A percentile compares a stretch with the other conserved stretches of the same genome.
Evolutionary conservation across 306 rosid species (phyloP).

Genomic region (Ceratonia siliqua): DNA sequence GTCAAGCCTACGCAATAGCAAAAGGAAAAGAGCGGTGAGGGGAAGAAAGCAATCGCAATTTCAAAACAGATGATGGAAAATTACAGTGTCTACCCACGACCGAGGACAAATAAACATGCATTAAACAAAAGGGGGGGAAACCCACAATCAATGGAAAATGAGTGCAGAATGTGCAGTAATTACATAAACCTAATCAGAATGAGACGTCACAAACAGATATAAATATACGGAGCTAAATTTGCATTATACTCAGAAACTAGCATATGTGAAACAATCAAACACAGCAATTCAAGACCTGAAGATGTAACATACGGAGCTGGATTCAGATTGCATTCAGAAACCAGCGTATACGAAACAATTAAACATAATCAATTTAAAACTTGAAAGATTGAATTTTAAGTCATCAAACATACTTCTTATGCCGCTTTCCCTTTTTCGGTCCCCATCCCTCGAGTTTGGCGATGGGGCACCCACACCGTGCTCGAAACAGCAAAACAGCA

Average conservation of each 20-base stretch:
- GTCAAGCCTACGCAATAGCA: neutral
- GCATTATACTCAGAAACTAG: neutral
- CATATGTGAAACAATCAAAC: neutral
- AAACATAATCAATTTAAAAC: neutral
- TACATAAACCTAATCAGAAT: neutral
- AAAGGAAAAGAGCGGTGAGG: neutral
- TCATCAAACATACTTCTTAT: slow-evolving; percentile 50
- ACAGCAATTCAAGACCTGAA: neutral
- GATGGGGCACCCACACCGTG: slow-evolving; percentile 85
- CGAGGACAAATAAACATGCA: neutral
- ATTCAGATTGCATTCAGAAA: neutral
- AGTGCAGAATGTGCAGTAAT: neutral
- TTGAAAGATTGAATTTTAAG: neutral
- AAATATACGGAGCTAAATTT: neutral
- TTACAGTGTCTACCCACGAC: neutral
- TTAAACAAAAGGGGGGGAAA: neutral
- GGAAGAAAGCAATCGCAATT: neutral
- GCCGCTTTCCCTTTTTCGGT: slow-evolving; percentile 80
- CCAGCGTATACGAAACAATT: neutral
- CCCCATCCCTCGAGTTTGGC: slow-evolving; percentile 98
- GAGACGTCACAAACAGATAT: neutral
- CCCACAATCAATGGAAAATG: neutral
- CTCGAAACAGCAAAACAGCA: slow-evolving; percentile 82
- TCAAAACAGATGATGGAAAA: neutral
- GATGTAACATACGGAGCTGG: neutral